Evolutionary conservation across 768 basidiomycete species (phyloP).

Genomic region (Mycena vitilis): DNA sequence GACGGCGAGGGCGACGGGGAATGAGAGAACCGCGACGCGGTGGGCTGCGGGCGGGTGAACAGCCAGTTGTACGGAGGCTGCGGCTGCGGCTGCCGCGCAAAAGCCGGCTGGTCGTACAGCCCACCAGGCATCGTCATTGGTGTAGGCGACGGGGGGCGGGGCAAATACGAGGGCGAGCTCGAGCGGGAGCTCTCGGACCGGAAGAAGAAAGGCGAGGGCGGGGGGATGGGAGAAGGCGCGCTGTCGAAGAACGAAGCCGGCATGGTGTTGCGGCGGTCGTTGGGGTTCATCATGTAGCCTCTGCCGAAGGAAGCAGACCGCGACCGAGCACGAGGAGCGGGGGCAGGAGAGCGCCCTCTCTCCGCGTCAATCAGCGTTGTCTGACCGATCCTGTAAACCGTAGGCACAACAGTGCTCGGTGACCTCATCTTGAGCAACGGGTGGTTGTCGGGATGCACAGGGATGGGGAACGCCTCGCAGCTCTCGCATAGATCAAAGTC

Average conservation of each 20-base stretch:
- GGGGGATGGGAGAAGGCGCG: constrained; percentile 26
- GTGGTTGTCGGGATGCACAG: constrained; percentile 78
- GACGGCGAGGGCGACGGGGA: constrained; percentile 37
- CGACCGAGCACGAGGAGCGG: constrained; percentile 22
- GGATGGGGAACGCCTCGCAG: constrained; percentile 86
- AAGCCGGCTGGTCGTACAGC: constrained; percentile 31
- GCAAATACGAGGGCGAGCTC: constrained; percentile 28
- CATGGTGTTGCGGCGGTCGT: constrained; percentile 29
- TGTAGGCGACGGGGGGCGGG: constrained; percentile 32
- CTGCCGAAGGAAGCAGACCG: constrained; percentile 31
- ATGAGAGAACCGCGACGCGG: constrained; percentile 35
- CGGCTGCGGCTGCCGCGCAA: constrained; percentile 33
- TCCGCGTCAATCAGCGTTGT: constrained; percentile 37
- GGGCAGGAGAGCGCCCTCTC: constrained; percentile 24
- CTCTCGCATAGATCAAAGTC: constrained; percentile 85
- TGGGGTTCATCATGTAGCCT: constrained; percentile 39
- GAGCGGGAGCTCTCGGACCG: constrained; percentile 36
- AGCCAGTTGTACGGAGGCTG: constrained; percentile 14
- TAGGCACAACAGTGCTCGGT: constrained; percentile 59
- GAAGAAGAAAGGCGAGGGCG: constrained; percentile 40
- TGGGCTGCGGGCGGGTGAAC: constrained; percentile 9
- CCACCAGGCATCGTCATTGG: constrained; percentile 38
- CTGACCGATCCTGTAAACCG: constrained; percentile 49
- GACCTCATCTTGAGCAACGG: constrained; percentile 80
- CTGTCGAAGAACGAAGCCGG: constrained; percentile 33